Evolutionary conservation across 768 basidiomycete genomes (phyloP), one percentile per base, ranked within the genome.

Genomic region (Chiua virens): DNA sequence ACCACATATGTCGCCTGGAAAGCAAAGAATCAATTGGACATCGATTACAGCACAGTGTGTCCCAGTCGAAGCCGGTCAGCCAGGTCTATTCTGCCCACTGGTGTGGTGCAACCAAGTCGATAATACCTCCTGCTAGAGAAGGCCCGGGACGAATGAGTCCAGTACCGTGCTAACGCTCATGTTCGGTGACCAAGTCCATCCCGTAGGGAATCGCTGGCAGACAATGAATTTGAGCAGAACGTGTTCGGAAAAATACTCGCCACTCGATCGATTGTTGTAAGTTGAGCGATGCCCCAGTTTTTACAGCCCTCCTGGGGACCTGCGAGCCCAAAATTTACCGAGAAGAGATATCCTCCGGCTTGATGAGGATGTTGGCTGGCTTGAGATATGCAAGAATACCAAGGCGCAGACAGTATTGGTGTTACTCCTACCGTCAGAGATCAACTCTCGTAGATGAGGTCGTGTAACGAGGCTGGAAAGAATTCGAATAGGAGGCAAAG

Each of bases 311-410:
- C 17, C 15, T 67, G 57, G 3, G 39, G 35, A 30, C 62, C 55
- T 1, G 77, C 69, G 21, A 66, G 52, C 4, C 81, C 81, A 55
- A 86, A 80, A 57, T 85, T 82, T 9, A 73, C 73, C 1, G 85
- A 52, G 49, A 68, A 62, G 23, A 83, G 68, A 56, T 85, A 85
- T 22, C 82, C 83, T 81, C 79, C 3, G 71, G 57, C 38, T 78
- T 80, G 50, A 85, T 47, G 45, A 85, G 72, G 42, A 85, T 73
- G 44, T 83, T 84, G 18, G 75, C 76, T 2, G 82, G 81, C 58
- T 84, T 83, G 18, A 85, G 48, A 58, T 49, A 46, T 79, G 75
- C 2, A 85, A 60, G 57, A 78, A 80, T 13, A 73, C 67, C 25
- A 85, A 58, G 13, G 71, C 83, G 38, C 73, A 73, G 11, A 74